These are phyloP conservation scores for Hypoxylon sp. DNA, from an alignment of 2,329 filamentous ascomycete genomes.

Conservation along the genomic window DNA sequence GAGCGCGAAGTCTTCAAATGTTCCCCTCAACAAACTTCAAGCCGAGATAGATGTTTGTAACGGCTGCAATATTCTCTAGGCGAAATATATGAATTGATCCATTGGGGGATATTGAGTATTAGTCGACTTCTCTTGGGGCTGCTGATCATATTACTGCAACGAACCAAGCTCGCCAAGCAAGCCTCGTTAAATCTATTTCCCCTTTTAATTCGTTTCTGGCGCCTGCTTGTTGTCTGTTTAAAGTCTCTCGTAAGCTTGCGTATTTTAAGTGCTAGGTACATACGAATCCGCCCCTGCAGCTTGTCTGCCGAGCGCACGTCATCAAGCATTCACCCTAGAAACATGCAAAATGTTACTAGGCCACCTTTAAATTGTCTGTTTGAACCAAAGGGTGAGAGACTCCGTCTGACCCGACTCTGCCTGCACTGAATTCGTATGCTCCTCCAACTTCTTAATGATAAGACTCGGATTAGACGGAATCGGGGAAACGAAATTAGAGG, in stretches of 20 bases:
- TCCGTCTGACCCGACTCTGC: neutral
- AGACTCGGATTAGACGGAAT: neutral
- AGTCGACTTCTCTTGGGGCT: neutral
- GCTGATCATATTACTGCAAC: neutral
- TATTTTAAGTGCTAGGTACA: conserved; percentile 10
- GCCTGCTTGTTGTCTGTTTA: conserved; percentile 4
- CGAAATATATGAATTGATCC: neutral
- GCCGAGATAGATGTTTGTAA: neutral
- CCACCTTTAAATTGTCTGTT: neutral
- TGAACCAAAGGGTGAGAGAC: neutral
- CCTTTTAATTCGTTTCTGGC: conserved; percentile 5
- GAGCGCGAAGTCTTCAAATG: neutral
- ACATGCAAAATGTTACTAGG: conserved; percentile 2
- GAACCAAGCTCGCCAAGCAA: neutral
- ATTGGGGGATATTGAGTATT: neutral
- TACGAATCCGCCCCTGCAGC: conserved; percentile 29
- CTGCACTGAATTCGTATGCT: conserved; percentile 1
- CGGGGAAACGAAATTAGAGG: conserved; percentile 6
- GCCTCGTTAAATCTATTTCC: neutral
- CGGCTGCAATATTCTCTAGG: neutral
- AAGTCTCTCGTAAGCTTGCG: conserved; percentile 34
- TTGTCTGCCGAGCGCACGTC: conserved; percentile 31
- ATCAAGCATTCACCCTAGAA: conserved; percentile 18
- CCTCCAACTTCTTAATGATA: neutral
- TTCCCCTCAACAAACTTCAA: neutral